Conservation (phyloP, 1,284 basidiomycete species). For the Fistulina hepatica region DNA sequence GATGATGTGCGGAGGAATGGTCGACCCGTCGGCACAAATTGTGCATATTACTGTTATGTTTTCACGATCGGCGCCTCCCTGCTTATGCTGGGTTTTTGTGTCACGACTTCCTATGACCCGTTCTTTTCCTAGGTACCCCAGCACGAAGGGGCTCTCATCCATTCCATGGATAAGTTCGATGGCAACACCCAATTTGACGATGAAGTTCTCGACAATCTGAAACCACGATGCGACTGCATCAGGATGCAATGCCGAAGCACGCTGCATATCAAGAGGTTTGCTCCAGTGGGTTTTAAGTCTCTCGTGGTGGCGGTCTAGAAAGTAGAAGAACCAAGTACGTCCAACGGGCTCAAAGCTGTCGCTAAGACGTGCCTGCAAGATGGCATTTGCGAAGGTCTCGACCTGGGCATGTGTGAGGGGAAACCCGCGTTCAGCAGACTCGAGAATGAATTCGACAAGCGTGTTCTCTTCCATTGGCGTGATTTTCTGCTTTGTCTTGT, state of each 20-base stretch:
- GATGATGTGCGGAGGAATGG: constrained; percentile 20
- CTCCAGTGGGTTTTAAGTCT: constrained; percentile 10
- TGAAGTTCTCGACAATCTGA: constrained; percentile 7
- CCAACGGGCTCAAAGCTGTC: constrained; percentile 6
- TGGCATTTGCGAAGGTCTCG: constrained; percentile 6
- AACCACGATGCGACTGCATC: constrained; percentile 7
- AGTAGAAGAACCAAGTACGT: constrained; percentile 7
- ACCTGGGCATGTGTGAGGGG: constrained; percentile 3
- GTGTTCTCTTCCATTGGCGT: constrained; percentile 5
- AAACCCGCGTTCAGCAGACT: constrained; percentile 8
- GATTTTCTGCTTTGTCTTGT: constrained; percentile 4
- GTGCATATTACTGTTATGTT: constrained; percentile 26
- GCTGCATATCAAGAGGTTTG: constrained; percentile 9
- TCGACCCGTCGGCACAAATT: constrained; percentile 24
- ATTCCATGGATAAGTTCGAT: constrained; percentile 24
- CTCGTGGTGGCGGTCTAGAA: constrained; percentile 7
- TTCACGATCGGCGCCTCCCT: constrained; percentile 20
- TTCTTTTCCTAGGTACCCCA: constrained; percentile 15
- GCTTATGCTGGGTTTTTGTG: constrained; percentile 23
- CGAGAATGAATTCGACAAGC: constrained; percentile 6
- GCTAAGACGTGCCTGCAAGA: constrained; percentile 3
- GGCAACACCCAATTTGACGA: constrained; percentile 14
- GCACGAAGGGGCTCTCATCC: constrained; percentile 26
- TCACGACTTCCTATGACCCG: constrained; percentile 20
- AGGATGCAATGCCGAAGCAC: constrained; percentile 6